Evolutionary conservation across 176 grass and related monocot genomes (phyloP).

Genomic region (Triticum monococcum): DNA sequence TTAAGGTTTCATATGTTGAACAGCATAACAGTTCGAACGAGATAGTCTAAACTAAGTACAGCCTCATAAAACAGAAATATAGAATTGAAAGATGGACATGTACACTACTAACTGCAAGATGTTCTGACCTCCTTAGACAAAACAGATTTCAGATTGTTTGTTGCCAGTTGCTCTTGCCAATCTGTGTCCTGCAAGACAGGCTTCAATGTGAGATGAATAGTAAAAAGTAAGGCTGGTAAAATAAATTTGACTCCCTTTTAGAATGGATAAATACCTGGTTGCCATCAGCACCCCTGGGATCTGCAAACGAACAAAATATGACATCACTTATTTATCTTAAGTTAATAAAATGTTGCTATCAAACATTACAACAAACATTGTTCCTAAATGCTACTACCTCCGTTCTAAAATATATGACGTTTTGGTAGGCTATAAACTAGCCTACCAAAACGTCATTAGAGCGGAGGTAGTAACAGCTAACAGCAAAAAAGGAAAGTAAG

Average conservation of each 20-base stretch:
- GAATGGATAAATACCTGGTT: constrained; percentile 55
- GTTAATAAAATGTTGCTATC: background rate
- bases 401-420: no score
- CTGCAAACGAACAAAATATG: constrained; percentile 51
- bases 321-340: background rate
- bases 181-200: constrained; percentile 44
- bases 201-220: constrained; percentile 11
- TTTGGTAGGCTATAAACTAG: no score
- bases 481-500: background rate
- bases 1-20: background rate
- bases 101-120: background rate
- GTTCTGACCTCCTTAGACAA: constrained; percentile 78
- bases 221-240: constrained; percentile 15
- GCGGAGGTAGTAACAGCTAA: background rate
- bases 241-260: background rate
- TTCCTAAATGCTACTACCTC: background rate
- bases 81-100: background rate
- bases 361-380: constrained; percentile 18
- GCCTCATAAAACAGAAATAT: background rate
- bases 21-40: constrained; percentile 21
- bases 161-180: constrained; percentile 62
- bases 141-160: constrained; percentile 72
- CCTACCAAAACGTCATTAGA: no score
- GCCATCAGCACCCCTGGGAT: constrained; percentile 33
- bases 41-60: background rate